A percentile compares a stretch with the other conserved stretches of the same genome.
phyloP scores from a whole-genome alignment of 1,284 basidiomycete species.

The Trichosporon sp. region DNA sequence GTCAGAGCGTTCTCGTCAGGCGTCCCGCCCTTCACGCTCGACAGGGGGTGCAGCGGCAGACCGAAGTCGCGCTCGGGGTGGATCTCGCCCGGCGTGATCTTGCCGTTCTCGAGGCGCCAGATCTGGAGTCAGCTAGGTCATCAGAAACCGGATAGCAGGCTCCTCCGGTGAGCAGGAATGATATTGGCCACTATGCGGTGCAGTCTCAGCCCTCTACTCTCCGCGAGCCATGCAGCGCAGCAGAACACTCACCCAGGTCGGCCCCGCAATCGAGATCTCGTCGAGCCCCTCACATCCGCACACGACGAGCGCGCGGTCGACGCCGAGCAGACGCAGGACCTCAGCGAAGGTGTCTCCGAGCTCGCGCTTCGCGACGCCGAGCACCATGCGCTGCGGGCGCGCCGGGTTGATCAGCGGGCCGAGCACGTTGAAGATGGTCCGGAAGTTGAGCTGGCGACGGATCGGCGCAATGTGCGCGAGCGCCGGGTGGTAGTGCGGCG shows the following conservation, averaged over 20 bases:
- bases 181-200: too few relatives aligned
- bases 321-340: slow-evolving; percentile 60
- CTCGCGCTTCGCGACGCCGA: slow-evolving; percentile 80
- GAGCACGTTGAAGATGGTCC: slow-evolving; percentile 94
- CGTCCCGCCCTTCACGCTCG: slow-evolving; percentile 64
- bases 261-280: slow-evolving; percentile 88
- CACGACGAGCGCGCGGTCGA: slow-evolving; percentile 82
- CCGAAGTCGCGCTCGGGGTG: slow-evolving; percentile 62
- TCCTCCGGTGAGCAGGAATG: neutral
- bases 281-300: slow-evolving; percentile 90
- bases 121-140: slow-evolving; percentile 36
- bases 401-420: slow-evolving; percentile 95
- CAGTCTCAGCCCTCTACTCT: neutral
- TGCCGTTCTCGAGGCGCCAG: slow-evolving; percentile 51
- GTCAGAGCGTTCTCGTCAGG: slow-evolving; percentile 63
- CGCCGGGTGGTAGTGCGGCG: slow-evolving; percentile 86
- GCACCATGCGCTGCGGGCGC: slow-evolving; percentile 74
- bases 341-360: slow-evolving; percentile 82
- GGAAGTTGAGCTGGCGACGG: slow-evolving; percentile 82
- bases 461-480: slow-evolving; percentile 79
- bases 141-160: neutral
- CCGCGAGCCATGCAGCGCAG: too few relatives aligned
- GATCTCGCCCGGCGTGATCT: slow-evolving; percentile 48
- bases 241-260: slow-evolving; percentile 61
- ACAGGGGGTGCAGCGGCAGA: slow-evolving; percentile 63